These are phyloP conservation scores for Lolium rigidum DNA, from an alignment of 176 grass and related monocot species.

Conservation along the genomic window DNA sequence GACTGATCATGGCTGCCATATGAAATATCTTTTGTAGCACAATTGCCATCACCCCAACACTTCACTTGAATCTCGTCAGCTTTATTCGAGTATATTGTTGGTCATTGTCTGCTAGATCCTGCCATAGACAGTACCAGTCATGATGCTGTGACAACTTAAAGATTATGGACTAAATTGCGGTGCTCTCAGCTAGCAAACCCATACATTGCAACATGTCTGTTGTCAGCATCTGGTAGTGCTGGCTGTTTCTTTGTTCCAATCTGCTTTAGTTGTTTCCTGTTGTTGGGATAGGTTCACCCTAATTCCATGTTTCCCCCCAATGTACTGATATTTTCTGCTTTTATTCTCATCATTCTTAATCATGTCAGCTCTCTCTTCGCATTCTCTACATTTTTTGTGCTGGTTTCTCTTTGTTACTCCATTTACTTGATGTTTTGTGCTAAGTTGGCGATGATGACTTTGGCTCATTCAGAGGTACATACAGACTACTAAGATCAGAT, in stretches of 20 bases:
- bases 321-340: background rate
- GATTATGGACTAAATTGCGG: background rate
- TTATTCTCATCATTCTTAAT: background rate
- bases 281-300: background rate
- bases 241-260: background rate
- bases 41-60: background rate
- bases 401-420: background rate
- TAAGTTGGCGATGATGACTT: background rate
- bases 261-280: background rate
- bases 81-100: background rate
- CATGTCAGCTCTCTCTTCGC: background rate
- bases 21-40: background rate
- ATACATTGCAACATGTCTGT: background rate
- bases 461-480: background rate
- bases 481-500: background rate
- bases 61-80: background rate
- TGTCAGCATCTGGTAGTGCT: background rate
- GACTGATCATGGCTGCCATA: background rate
- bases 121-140: background rate
- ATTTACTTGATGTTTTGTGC: background rate
- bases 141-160: background rate
- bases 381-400: background rate
- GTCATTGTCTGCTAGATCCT: background rate
- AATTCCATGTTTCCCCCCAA: background rate
- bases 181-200: background rate